A percentile compares a stretch with the other conserved stretches of the same genome.
phyloP scores from a whole-genome alignment of 192 early-diverging fungal genomes.

The Entomortierella chlamydospora region DNA sequence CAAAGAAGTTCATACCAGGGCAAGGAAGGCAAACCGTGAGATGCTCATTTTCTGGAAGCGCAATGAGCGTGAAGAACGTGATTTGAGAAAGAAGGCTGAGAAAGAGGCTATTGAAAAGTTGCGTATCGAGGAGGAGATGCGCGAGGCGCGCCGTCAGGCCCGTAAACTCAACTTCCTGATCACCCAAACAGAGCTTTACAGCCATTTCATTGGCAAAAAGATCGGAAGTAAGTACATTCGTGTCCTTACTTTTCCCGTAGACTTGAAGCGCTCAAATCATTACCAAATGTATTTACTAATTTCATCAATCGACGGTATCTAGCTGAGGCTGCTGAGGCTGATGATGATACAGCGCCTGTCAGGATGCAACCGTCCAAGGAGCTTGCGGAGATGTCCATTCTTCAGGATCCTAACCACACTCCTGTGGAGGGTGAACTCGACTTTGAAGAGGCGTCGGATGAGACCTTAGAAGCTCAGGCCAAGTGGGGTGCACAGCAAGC shows the following conservation, averaged over 20 bases:
- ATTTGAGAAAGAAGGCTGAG: constrained; percentile 88
- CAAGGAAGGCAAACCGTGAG: constrained; percentile 65
- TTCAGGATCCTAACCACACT: constrained; percentile 45
- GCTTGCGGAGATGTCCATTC: constrained; percentile 18
- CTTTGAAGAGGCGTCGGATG: constrained; percentile 73
- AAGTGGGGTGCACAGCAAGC: constrained; percentile 81
- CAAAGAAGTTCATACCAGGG: constrained; percentile 71
- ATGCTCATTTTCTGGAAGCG: constrained; percentile 93
- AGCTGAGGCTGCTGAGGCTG: constrained; percentile 43
- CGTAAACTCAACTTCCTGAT: constrained; percentile 94
- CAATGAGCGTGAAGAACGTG: constrained; percentile 91
- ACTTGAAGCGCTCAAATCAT: too few species aligned
- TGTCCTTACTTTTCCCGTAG: neutral
- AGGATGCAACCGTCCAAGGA: constrained; percentile 33
- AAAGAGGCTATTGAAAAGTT: constrained; percentile 84
- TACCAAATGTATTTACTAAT: neutral
- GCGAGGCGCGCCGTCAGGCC: constrained; percentile 84
- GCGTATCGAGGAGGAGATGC: constrained; percentile 83
- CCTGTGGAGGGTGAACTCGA: constrained; percentile 48
- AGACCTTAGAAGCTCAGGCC: constrained; percentile 74
- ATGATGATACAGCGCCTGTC: constrained; percentile 30
- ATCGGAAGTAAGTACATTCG: constrained; percentile 59
- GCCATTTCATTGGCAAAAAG: constrained; percentile 91
- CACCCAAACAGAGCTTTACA: constrained; percentile 92
- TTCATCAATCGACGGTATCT: neutral